Percentiles rank a stretch among this genome's conserved stretches.
These are phyloP conservation scores for Alternaria consortialis DNA, from an alignment of 2,329 filamentous ascomycete genomes.

Conservation along the genomic window DNA sequence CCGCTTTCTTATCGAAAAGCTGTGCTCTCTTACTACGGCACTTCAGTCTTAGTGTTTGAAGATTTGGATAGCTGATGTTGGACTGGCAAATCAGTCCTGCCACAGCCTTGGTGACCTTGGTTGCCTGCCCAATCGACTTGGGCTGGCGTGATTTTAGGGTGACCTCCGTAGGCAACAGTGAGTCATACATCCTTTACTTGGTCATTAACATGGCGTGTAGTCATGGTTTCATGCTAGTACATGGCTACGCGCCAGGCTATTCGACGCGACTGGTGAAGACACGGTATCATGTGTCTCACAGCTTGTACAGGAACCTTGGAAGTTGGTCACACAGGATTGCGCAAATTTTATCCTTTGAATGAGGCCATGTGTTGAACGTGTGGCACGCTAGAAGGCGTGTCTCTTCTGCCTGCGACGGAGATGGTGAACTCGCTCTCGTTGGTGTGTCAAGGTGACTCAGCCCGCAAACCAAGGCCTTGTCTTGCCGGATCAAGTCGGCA, in stretches of 20 bases:
- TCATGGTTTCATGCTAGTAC: slow-evolving; percentile 15
- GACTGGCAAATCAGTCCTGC: not conserved
- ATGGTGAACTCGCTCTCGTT: slow-evolving; percentile 17
- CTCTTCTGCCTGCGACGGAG: slow-evolving; percentile 29
- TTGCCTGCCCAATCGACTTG: slow-evolving; percentile 14
- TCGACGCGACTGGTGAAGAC: slow-evolving; percentile 27
- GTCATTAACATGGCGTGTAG: slow-evolving; percentile 19
- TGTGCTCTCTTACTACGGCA: not conserved
- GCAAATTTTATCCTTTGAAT: slow-evolving; percentile 23
- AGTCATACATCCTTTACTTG: slow-evolving; percentile 18
- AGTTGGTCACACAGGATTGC: slow-evolving; percentile 25
- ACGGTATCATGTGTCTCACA: slow-evolving; percentile 42
- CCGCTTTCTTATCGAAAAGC: not conserved
- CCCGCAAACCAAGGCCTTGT: slow-evolving; percentile 20
- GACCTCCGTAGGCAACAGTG: slow-evolving; percentile 23
- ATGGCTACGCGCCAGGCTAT: slow-evolving; percentile 16
- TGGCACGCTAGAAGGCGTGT: slow-evolving; percentile 20
- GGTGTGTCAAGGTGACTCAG: slow-evolving; percentile 37
- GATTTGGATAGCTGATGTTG: not conserved
- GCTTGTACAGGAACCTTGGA: slow-evolving; percentile 21
- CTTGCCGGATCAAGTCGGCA: slow-evolving; percentile 28
- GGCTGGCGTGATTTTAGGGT: not conserved
- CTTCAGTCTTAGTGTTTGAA: not conserved
- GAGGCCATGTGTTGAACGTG: slow-evolving; percentile 15
- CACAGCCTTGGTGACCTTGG: slow-evolving; percentile 11